phyloP scores from a whole-genome alignment of 805 yeast genomes.

The Suhomyces pyralidae region DNA sequence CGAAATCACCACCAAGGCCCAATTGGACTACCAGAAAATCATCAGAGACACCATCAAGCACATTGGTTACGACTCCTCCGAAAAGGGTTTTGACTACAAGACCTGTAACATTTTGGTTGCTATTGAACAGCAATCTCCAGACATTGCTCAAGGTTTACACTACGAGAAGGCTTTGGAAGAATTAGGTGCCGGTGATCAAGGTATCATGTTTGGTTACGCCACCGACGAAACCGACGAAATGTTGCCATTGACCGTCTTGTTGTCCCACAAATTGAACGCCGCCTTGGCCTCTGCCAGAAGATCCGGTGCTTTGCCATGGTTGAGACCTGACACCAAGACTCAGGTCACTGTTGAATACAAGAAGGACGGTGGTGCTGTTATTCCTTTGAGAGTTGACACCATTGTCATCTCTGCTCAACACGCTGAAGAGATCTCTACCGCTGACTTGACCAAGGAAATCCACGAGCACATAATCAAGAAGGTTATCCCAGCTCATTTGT shows the following conservation, averaged over 20 bases:
- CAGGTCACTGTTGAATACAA: conserved; percentile 98
- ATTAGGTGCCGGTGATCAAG: conserved; percentile 99
- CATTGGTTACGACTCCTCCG: conserved; percentile 95
- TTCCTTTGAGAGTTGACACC: conserved; percentile 96
- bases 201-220: conserved; percentile 99
- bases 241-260: conserved; percentile 89
- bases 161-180: conserved; percentile 94
- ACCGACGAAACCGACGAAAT: conserved; percentile 98
- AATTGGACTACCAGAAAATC: conserved; percentile 93
- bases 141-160: conserved; percentile 99
- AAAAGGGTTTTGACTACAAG: conserved; percentile 97
- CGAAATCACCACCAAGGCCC: conserved; percentile 97
- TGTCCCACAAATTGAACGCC: conserved; percentile 94
- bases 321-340: conserved; percentile 99
- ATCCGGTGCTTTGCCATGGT: conserved; percentile 90
- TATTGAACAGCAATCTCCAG: conserved; percentile 98
- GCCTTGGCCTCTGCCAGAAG: conserved; percentile 98
- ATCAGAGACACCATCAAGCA: conserved; percentile 98
- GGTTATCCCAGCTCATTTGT: conserved; percentile 85
- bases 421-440: conserved; percentile 93
- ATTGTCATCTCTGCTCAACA: conserved; percentile 97
- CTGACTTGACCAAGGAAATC: conserved; percentile 79
- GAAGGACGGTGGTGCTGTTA: conserved; percentile 91
- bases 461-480: conserved; percentile 79
- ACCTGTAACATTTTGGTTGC: conserved; percentile 99